Base-by-base conservation (phyloP, 805 yeast species). In the Sugiyamaella valdiviana region DNA sequence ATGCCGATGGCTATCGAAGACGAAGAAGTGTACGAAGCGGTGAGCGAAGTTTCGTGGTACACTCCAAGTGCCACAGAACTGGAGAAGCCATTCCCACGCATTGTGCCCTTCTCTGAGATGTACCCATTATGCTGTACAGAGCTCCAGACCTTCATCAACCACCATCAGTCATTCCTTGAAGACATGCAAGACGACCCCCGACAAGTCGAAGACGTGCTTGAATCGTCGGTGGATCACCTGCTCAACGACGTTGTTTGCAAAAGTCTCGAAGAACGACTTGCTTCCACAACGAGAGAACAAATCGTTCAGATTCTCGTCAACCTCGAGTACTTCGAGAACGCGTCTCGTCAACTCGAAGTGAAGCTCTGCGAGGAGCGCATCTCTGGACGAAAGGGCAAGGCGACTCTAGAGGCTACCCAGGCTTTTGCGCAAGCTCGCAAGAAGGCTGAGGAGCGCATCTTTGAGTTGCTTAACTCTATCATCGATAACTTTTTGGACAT, bases 221-320 rank as follows among this genome's bases (percentile, higher is more conserved):
- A 77, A 12, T 72, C 70, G 7, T 71, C 82, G 1, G 73, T 89
- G 46, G 97, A 93, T 59, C 63, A 69, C 19, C 77, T 88, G n/a
- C 71, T 90, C 52, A 75, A 77, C 16, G 75, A 77, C 39, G 78
- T 85, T 1, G 84, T 91, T 1, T 76, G 87, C 56, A 72, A 72
- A 37, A 78, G 82, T 51, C 77, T 85, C 42, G 74, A 77, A 49
- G 73, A 75, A 12, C 79, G 80, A 51, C 74, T 84, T 43, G 76
- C 79, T 55, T 75, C 89, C 1, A 78, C 83, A 10, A 85, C 89
- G 53, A 85, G 95, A 61, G 98, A 91, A 65, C 90, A 88, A 56
- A 77, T 88, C 22, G 83, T 96, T 0, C 98, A 93, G 69, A 86
- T 87, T 56, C 73, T 86, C 56, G 83, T 93, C 50, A 89, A 93